Evolutionary conservation across 176 grass and related monocot genomes (phyloP), one percentile per base, ranked within the genome.

Genomic region (Tillandsia fasciculata): DNA sequence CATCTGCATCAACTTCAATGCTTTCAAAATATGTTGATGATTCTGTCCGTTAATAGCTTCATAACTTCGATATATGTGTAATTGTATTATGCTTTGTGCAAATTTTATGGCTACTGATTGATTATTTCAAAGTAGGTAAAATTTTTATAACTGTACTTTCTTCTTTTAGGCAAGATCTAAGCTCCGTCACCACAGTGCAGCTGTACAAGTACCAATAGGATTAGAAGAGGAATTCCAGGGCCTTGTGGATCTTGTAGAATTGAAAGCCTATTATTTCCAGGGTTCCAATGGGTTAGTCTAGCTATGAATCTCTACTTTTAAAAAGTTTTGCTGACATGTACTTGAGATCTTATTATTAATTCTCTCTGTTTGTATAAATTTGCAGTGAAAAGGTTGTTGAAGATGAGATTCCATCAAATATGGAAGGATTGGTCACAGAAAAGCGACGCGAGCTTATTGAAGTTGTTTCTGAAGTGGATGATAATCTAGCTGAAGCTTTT

Each of bases 401-500:
- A 77, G 81, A 77, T 27, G 93, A 97, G 68, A 54, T 97, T 33
- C 89, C 89, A 74, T 80, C 74, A 13, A 81, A 90, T 71, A 85
- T 97, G 86, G 80, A 81, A 66, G 82, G 79, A 56, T 59, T 90
- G 50, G 84, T 92, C 48, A 72, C 59, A 64, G 94, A 92, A 71
- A 97, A 90, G 76, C 75, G 93, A 49, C 86, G 86, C 57, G 94
- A 97, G 81, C 85, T 97, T 68, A 90, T 92, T 77, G 94, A 97
- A 82, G 81, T 79, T 83, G 86, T 97, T 87, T 97, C 94, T 52
- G 94, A 97, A 87, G 94, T 92, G n/a, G 94, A 97, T 72, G 94
- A 97, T 79, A 77, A 90, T 42, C 81, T 97, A 75, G 94, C 94
- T 64, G 94, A 97, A 85, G 79, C 81, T 82, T 97, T 97, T 87